Evolutionary conservation across 108 stramenopile genomes (phyloP), one percentile per base, ranked within the genome.

Genomic region (Bacterosira constricta): DNA sequence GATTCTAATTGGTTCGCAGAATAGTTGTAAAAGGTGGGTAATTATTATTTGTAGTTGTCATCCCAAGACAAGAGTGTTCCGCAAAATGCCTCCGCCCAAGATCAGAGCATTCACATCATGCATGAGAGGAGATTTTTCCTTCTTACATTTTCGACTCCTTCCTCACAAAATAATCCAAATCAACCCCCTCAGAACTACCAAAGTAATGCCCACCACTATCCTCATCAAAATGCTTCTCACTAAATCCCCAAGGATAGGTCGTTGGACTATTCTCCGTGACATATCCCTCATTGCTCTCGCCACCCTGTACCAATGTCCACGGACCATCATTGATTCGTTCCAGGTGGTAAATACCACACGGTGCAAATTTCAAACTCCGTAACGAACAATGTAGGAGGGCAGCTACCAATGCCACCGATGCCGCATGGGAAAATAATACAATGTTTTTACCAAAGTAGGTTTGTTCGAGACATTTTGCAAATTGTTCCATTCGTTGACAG

Each of bases 201-300:
- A 41, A 67, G 12, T 67, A 57, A 39, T 58, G 4, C 10, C 32
- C 27, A 4, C 18, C 49, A 13, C 26, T 10, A 3, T 18, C 45
- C 34, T 71, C 63, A n/a, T 32, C 23, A 42, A 78, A 78, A 54
- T 78, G 65, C 39, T 42, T 51, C 35, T 52, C 57, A 26, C 31
- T 32, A 58, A 69, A 80, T 0, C 79, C 79, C 77, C 77, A 78
- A 1, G 77, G 77, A 60, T 51, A 66, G 0, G 77, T 78, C 2
- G 77, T 78, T 0, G 47, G 18, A 29, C 71, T 66, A 47, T 73
- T 78, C 50, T 73, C 65, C 35, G 44, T 58, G 2, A 73, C 71
- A 66, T 78, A 44, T 13, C 10, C 23, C 11, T 50, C 45, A 73
- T 78, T 78, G 32, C 57, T 45, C 20, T 45, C 55, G 21, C 77